These are phyloP conservation scores for Serendipita sp. DNA, from an alignment of 768 basidiomycete genomes.

Conservation along the genomic window DNA sequence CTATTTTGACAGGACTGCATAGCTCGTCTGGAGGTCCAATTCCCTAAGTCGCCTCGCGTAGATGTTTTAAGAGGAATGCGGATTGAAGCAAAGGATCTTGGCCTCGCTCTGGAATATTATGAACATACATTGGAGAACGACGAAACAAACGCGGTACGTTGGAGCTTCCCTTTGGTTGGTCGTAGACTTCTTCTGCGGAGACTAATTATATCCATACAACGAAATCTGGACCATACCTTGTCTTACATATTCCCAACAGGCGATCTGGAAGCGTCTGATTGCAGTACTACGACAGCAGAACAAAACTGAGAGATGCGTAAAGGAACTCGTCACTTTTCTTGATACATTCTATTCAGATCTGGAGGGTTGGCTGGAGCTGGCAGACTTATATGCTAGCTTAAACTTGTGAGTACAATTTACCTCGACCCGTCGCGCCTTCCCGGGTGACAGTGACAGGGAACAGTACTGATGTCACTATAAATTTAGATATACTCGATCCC, in stretches of 20 bases:
- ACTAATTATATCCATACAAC: background rate
- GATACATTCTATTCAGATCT: constrained; percentile 82
- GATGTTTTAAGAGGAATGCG: constrained; percentile 63
- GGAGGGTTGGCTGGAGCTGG: constrained; percentile 78
- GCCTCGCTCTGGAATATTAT: constrained; percentile 47
- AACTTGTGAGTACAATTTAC: constrained; percentile 40
- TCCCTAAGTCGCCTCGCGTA: constrained; percentile 66
- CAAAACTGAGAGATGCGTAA: constrained; percentile 47
- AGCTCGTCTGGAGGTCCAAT: constrained; percentile 42
- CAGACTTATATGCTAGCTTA: constrained; percentile 59
- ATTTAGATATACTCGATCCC: constrained; percentile 49
- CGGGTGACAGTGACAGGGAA: background rate
- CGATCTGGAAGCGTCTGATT: constrained; percentile 67
- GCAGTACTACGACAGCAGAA: constrained; percentile 51
- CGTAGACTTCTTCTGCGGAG: background rate
- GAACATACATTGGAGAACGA: constrained; percentile 43
- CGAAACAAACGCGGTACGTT: constrained; percentile 52
- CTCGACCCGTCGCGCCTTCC: background rate
- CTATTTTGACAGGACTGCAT: constrained; percentile 38
- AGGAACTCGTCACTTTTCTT: constrained; percentile 54
- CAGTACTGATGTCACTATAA: background rate
- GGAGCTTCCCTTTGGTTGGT: background rate
- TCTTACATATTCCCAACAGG: constrained; percentile 22
- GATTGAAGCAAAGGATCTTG: constrained; percentile 48
- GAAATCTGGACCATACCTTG: background rate